These are phyloP conservation scores for Mycena crocata DNA, from an alignment of 768 basidiomycete genomes.

Conservation along the genomic window DNA sequence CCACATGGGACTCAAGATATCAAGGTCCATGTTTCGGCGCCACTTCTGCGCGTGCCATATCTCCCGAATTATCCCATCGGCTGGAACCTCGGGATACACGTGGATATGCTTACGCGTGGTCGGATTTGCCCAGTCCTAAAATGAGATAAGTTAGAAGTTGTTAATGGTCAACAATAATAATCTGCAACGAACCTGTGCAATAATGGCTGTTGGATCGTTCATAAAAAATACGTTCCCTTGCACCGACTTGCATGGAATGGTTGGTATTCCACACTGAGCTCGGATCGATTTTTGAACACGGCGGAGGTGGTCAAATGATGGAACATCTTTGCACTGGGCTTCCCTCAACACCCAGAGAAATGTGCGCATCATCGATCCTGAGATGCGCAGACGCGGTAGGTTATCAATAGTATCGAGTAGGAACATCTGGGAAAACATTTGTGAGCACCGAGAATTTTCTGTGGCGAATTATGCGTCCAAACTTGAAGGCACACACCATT, in stretches of 20 bases:
- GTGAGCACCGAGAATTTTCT: not conserved
- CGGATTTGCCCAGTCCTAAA: slow-evolving; percentile 15
- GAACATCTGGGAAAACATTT: slow-evolving; percentile 13
- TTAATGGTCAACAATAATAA: not conserved
- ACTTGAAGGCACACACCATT: not conserved
- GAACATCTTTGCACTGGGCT: slow-evolving; percentile 9
- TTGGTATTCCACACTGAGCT: slow-evolving; percentile 11
- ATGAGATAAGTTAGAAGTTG: not conserved
- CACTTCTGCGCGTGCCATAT: slow-evolving; percentile 14
- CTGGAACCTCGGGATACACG: slow-evolving; percentile 13
- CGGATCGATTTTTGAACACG: slow-evolving; percentile 17
- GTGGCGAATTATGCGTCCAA: not conserved
- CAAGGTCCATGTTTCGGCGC: slow-evolving; percentile 14
- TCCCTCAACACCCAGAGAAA: slow-evolving; percentile 24
- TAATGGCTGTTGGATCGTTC: slow-evolving; percentile 19
- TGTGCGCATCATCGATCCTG: slow-evolving; percentile 14
- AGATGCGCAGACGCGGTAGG: slow-evolving; percentile 14
- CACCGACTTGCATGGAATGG: slow-evolving; percentile 3
- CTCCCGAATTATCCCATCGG: slow-evolving; percentile 4
- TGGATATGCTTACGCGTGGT: not conserved
- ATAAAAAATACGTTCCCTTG: slow-evolving; percentile 23
- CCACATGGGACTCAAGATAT: slow-evolving; percentile 19
- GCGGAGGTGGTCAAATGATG: slow-evolving; percentile 15
- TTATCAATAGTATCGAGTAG: slow-evolving; percentile 26
- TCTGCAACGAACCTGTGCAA: slow-evolving; percentile 6